phyloP scores from a whole-genome alignment of 495 filamentous ascomycete genomes.

The Pyrenula massariospora region DNA sequence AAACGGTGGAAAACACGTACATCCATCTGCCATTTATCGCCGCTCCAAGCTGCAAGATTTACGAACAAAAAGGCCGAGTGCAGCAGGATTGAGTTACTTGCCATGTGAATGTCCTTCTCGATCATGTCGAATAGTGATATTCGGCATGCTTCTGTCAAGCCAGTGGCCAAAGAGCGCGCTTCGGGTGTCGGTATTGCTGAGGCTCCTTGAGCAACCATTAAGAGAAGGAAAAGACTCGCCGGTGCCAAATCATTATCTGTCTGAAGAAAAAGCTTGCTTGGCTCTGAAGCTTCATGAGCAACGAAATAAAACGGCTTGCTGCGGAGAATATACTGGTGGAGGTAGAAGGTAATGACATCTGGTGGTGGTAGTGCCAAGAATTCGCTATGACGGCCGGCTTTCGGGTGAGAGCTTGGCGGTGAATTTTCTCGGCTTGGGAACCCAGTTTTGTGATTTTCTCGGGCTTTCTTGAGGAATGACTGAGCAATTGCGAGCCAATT shows the following conservation, averaged over 20 bases:
- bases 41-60: conserved; percentile 50
- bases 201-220: conserved; percentile 57
- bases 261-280: conserved; percentile 43
- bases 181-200: conserved; percentile 42
- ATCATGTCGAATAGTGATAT: conserved; percentile 54
- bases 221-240: conserved; percentile 43
- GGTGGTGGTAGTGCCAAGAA: conserved; percentile 29
- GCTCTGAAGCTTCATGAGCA: conserved; percentile 36
- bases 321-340: conserved; percentile 46
- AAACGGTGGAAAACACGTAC: background rate
- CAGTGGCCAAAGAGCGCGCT: conserved; percentile 46
- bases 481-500: background rate
- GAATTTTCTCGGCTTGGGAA: background rate
- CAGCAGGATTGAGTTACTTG: conserved; percentile 42
- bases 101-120: conserved; percentile 51
- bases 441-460: background rate
- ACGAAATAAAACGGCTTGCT: conserved; percentile 47
- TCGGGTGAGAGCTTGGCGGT: background rate
- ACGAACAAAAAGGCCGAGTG: conserved; percentile 50
- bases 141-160: conserved; percentile 51
- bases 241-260: conserved; percentile 43
- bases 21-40: conserved; percentile 62
- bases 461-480: background rate
- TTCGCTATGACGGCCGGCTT: background rate
- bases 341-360: conserved; percentile 46